phyloP scores from a whole-genome alignment of 2,329 filamentous ascomycete species.

The Calonectria leucothoes region DNA sequence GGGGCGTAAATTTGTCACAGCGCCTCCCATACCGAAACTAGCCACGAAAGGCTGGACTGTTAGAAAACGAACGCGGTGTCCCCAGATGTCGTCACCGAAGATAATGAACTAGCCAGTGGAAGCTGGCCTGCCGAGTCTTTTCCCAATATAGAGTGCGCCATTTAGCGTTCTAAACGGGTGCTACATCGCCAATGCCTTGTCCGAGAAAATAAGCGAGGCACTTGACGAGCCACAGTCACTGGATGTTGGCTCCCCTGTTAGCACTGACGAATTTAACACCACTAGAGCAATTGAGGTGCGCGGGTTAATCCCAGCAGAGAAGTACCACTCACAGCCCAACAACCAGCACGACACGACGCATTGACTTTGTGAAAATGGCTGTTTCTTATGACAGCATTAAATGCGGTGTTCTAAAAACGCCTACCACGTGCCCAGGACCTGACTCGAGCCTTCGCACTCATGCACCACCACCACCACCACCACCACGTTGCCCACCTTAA shows the following conservation, averaged over 20 bases:
- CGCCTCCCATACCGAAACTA: background rate
- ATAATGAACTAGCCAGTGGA: background rate
- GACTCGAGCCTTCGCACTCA: too few relatives aligned
- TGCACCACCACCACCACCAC: too few relatives aligned
- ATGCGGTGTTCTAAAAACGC: too few relatives aligned
- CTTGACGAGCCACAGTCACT: background rate
- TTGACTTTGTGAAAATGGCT: too few relatives aligned
- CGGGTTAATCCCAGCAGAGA: background rate
- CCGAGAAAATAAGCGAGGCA: background rate
- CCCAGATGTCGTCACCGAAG: background rate
- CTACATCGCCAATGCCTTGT: background rate
- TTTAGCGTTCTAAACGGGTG: background rate
- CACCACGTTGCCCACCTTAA: too few relatives aligned
- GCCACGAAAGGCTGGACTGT: background rate
- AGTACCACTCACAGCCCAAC: background rate
- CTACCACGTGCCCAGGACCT: too few relatives aligned
- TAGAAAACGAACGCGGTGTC: background rate
- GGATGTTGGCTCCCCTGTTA: background rate
- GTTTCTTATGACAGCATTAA: too few relatives aligned
- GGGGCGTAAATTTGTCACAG: background rate
- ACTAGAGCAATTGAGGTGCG: too few relatives aligned
- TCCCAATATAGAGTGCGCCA: background rate
- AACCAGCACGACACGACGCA: too few relatives aligned
- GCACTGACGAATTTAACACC: too few relatives aligned
- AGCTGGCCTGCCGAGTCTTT: background rate